These are phyloP conservation scores for Gremmenia infestans DNA, from an alignment of 2,329 filamentous ascomycete genomes.

Conservation along the genomic window DNA sequence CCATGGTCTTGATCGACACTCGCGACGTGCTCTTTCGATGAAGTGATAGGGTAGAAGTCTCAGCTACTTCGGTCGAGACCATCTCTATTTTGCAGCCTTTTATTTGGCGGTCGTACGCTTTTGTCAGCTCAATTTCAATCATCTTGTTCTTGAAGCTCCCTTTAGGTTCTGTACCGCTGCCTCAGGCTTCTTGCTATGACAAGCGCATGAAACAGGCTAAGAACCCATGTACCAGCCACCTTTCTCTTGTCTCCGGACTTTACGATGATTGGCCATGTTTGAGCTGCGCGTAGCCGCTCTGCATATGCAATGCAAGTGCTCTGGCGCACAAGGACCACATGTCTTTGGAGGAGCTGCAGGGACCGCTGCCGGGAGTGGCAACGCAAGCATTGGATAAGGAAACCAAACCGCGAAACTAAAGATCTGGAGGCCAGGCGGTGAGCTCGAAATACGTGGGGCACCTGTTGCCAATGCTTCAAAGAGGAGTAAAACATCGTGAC, in stretches of 20 bases:
- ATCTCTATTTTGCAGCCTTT: not conserved
- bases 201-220: slow-evolving; percentile 29
- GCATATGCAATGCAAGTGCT: slow-evolving; percentile 32
- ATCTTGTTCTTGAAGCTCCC: slow-evolving; percentile 1
- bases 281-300: slow-evolving; percentile 28
- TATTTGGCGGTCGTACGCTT: not conserved
- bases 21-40: slow-evolving; percentile 14
- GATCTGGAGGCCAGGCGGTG: slow-evolving; percentile 22
- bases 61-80: slow-evolving; percentile 4
- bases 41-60: slow-evolving; percentile 19
- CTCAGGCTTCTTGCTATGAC: slow-evolving; percentile 10
- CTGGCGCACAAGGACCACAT: slow-evolving; percentile 25
- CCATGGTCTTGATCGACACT: slow-evolving; percentile 18
- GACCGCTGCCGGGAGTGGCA: slow-evolving; percentile 29
- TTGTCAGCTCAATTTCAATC: slow-evolving; percentile 1
- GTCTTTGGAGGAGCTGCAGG: slow-evolving; percentile 29
- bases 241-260: slow-evolving; percentile 13
- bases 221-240: slow-evolving; percentile 17
- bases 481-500: slow-evolving; percentile 23
- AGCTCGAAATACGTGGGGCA: slow-evolving; percentile 30
- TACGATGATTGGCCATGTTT: slow-evolving; percentile 25
- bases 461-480: slow-evolving; percentile 30
- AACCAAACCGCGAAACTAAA: slow-evolving; percentile 4
- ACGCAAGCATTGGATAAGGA: slow-evolving; percentile 8
- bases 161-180: slow-evolving; percentile 1